phyloP scores from a whole-genome alignment of 164 flowering plant species.

The Dillenia turbinata region DNA sequence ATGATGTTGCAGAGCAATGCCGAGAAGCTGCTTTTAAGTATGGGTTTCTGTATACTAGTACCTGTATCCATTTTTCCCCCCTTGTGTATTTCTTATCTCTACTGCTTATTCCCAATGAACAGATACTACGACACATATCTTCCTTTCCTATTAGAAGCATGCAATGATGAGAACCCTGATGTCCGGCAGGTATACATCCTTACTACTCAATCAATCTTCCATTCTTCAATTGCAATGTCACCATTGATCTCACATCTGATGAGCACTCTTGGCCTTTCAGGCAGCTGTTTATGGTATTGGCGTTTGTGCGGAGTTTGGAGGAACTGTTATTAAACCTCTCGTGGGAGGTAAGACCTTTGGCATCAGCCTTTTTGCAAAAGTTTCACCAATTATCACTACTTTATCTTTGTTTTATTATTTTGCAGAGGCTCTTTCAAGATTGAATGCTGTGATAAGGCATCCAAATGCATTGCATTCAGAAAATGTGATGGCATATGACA shows the following conservation, averaged over 20 bases:
- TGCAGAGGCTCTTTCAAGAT: constrained; percentile 62
- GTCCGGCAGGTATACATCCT: constrained; percentile 55
- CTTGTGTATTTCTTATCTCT: background rate
- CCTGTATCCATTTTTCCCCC: background rate
- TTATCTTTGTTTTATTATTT: background rate
- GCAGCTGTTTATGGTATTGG: constrained; percentile 75
- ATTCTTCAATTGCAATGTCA: background rate
- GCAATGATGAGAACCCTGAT: constrained; percentile 69
- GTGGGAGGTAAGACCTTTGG: constrained; percentile 40
- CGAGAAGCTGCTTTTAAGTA: constrained; percentile 70
- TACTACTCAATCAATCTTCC: background rate
- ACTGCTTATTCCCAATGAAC: constrained; percentile 10
- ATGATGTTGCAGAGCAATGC: constrained; percentile 80
- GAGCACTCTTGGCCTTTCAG: constrained; percentile 19
- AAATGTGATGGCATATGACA: constrained; percentile 75
- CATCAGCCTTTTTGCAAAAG: too few relatives aligned
- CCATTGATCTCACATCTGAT: background rate
- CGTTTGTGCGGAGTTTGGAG: constrained; percentile 68
- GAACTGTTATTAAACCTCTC: constrained; percentile 48
- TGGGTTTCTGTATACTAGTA: background rate
- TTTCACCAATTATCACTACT: background rate
- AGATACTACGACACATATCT: constrained; percentile 68
- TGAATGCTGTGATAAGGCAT: constrained; percentile 47
- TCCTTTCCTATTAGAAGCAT: constrained; percentile 68
- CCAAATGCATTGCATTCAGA: constrained; percentile 55